phyloP scores from a whole-genome alignment of 495 filamentous ascomycete genomes.

The Trichodelitschia bisporula region DNA sequence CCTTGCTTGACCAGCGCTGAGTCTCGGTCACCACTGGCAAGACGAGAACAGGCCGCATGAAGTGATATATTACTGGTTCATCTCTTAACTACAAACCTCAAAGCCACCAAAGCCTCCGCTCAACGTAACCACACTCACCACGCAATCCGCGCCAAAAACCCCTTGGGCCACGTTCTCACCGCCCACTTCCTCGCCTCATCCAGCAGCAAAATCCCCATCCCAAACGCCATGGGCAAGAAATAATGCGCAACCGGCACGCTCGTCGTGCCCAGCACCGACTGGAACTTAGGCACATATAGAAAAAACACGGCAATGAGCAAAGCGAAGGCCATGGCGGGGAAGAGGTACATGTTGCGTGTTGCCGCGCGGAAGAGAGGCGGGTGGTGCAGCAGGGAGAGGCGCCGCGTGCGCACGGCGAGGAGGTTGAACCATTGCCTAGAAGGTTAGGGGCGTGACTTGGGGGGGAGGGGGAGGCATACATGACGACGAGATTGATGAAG shows the following conservation, averaged over 20 bases:
- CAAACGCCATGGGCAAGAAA: slow-evolving; percentile 40
- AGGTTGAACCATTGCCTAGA: slow-evolving; percentile 46
- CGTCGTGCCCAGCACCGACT: slow-evolving; percentile 25
- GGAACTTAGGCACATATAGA: slow-evolving; percentile 33
- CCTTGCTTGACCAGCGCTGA: too few species aligned
- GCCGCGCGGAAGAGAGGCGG: slow-evolving; percentile 30
- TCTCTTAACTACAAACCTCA: too few species aligned
- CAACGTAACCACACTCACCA: too few species aligned
- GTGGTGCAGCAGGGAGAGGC: slow-evolving; percentile 41
- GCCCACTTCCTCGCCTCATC: slow-evolving; percentile 32
- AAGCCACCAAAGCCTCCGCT: too few species aligned
- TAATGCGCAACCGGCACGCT: slow-evolving; percentile 36
- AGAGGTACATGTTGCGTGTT: slow-evolving; percentile 34
- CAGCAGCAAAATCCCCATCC: slow-evolving; percentile 29
- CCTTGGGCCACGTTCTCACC: slow-evolving; percentile 23
- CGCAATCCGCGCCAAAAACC: slow-evolving; percentile 21
- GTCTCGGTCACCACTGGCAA: too few species aligned
- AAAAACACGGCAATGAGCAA: slow-evolving; percentile 37
- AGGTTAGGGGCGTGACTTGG: slow-evolving; percentile 1
- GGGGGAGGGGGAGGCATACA: slow-evolving; percentile 17
- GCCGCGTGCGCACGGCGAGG: slow-evolving; percentile 33
- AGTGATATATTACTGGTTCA: too few species aligned
- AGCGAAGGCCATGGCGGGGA: slow-evolving; percentile 38
- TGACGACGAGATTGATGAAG: slow-evolving; percentile 48
- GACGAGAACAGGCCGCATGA: too few species aligned